Base-by-base conservation (phyloP, 2,329 filamentous ascomycete genomes). In the Penicillium decumbens region DNA sequence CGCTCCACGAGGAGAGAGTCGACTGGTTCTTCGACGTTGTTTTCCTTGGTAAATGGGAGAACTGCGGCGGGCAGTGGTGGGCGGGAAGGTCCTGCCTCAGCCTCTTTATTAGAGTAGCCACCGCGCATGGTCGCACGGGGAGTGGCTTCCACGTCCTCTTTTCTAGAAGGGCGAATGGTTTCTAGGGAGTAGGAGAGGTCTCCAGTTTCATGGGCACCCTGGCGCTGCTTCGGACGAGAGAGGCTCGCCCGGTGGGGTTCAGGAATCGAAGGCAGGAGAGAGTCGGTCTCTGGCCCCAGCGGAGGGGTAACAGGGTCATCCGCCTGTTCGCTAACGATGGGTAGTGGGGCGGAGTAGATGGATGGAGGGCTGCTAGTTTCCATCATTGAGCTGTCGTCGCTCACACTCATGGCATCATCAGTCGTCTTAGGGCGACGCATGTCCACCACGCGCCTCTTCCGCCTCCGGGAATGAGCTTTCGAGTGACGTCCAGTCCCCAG, bases 301-400 rank as follows among this genome's bases (percentile, higher is more conserved):
- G 76, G 77, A 18, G 79, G 79, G 9, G 77, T 80, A 12, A 77
- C 69, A 13, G 75, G 73, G 48, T 81, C 79, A 32, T 80, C 74
- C 43, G 80, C 78, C 3, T 77, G 74, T 53, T 85, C 83, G 57
- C 84, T 83, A 0, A 80, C 74, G 37, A 84, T 80, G 0, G 79
- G 77, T 0, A 77, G 70, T 7, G 80, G 72, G 33, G 82, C 72
- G 6, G 81, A 72, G 33, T 82, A 72, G 7, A 74, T 64, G 3
- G 72, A 73, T 1, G 69, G 82, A 1, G 79, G 58, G 35, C 68
- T 64, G 7, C 65, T 67, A 6, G 70, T 69, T 43, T 73, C 73
- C 12, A 70, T 70, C 35, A 66, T 65, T 12, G 64, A 61, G 45
- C 70, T 71, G 30, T 74, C 73, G 50, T 72, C 72, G 58, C 70